Percentiles rank a stretch among this genome's conserved stretches.
Conservation (phyloP, 495 filamentous ascomycete genomes). For the Clavariopsis aquatica region DNA sequence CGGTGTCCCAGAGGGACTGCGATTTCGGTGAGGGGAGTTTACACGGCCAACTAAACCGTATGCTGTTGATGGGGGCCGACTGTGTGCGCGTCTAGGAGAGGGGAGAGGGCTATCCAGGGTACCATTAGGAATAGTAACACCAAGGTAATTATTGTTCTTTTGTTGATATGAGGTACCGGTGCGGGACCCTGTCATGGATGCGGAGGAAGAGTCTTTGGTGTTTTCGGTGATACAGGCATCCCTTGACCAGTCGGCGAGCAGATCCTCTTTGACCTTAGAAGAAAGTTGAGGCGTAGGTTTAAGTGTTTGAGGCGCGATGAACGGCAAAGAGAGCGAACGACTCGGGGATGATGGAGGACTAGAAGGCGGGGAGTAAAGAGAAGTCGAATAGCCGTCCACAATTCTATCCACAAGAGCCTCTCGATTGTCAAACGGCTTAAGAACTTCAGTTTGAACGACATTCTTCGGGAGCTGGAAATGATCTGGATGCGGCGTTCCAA, state of each 20-base stretch:
- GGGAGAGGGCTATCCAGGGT: constrained; percentile 27
- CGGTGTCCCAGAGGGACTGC: constrained; percentile 56
- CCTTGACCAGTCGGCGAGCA: constrained; percentile 76
- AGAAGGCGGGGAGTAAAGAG: constrained; percentile 59
- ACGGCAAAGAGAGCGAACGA: constrained; percentile 62
- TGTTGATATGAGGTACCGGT: constrained; percentile 23
- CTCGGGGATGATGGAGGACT: constrained; percentile 74
- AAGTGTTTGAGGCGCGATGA: constrained; percentile 45
- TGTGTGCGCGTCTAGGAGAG: constrained; percentile 18
- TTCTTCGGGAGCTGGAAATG: constrained; percentile 49
- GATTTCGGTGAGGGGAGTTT: constrained; percentile 33
- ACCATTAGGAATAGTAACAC: constrained; percentile 33
- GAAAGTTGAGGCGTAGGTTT: constrained; percentile 45
- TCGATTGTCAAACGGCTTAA: constrained; percentile 68
- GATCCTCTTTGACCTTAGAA: constrained; percentile 63
- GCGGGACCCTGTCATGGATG: constrained; percentile 52
- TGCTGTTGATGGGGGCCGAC: constrained; percentile 33
- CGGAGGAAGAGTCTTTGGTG: constrained; percentile 36
- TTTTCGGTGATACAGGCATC: constrained; percentile 64
- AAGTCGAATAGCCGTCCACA: constrained; percentile 63
- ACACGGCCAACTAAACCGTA: constrained; percentile 38
- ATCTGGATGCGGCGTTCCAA: constrained; percentile 43
- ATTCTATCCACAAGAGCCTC: constrained; percentile 68
- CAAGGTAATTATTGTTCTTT: constrained; percentile 36
- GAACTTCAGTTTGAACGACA: constrained; percentile 57